Evolutionary conservation across 345 rosid genomes (phyloP).

Genomic region (Noccaea caerulescens): DNA sequence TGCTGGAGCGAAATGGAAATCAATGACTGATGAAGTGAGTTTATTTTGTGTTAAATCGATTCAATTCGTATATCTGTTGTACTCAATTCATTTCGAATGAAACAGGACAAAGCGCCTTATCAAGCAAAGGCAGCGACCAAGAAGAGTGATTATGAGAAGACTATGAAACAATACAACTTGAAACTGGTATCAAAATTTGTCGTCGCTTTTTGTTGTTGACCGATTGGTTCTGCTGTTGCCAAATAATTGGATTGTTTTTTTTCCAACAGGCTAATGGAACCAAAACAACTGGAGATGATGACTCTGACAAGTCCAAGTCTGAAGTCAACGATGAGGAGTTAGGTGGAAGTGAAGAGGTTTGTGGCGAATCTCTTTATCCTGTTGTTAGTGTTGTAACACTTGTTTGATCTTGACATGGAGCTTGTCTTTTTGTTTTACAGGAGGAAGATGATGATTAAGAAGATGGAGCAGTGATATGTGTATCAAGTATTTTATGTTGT

Average conservation of each 20-base stretch:
- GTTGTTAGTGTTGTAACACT: neutral
- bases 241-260: neutral
- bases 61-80: neutral
- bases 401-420: neutral
- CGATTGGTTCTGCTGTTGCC: neutral
- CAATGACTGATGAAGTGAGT: conserved; percentile 65
- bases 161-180: conserved; percentile 64
- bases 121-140: conserved; percentile 58
- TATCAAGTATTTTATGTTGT: conserved; percentile 25
- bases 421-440: conserved; percentile 39
- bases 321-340: conserved; percentile 51
- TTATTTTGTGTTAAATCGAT: neutral
- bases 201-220: neutral
- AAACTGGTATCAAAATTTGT: conserved; percentile 49
- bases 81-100: neutral
- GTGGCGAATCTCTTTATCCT: neutral
- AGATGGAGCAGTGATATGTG: conserved; percentile 33
- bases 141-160: conserved; percentile 63
- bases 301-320: conserved; percentile 82
- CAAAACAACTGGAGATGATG: conserved; percentile 56
- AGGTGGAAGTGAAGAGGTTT: conserved; percentile 35
- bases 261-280: conserved; percentile 55
- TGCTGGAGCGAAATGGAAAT: conserved; percentile 78
- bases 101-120: conserved; percentile 73
- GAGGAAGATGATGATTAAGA: conserved; percentile 58